Conservation (phyloP, 345 rosid species). For the Populus tremula region DNA sequence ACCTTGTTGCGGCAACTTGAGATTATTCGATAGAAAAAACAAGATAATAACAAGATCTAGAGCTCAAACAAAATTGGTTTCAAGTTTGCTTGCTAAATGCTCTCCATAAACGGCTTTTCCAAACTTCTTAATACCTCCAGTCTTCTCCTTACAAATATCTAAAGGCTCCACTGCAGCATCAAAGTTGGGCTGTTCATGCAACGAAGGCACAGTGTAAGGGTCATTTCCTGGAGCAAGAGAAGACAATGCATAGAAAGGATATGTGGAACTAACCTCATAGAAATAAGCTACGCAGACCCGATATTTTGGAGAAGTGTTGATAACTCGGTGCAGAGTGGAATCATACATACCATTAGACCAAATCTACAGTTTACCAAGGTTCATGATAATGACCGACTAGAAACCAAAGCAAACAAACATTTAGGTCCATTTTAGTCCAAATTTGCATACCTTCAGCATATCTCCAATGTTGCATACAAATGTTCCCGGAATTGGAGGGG, state of each 20-base stretch:
- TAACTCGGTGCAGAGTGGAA: constrained; percentile 71
- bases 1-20: not conserved
- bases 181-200: constrained; percentile 51
- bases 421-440: not conserved
- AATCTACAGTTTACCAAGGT: constrained; percentile 45
- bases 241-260: not conserved
- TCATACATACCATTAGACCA: constrained; percentile 77
- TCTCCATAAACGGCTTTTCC: constrained; percentile 71
- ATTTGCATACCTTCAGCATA: constrained; percentile 69
- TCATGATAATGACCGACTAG: constrained; percentile 1
- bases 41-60: not conserved
- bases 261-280: constrained; percentile 55
- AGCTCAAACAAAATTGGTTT: constrained; percentile 46
- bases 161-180: constrained; percentile 73
- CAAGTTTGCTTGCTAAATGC: constrained; percentile 75
- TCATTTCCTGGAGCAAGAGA: not conserved
- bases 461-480: constrained; percentile 93
- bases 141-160: constrained; percentile 48
- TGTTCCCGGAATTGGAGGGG: constrained; percentile 76
- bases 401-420: not conserved
- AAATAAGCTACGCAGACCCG: constrained; percentile 70
- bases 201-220: constrained; percentile 3
- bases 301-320: constrained; percentile 55
- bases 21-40: not conserved
- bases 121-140: constrained; percentile 46